These are phyloP conservation scores for Kazachstania psychrophila DNA, from an alignment of 805 yeast species.

Conservation along the genomic window DNA sequence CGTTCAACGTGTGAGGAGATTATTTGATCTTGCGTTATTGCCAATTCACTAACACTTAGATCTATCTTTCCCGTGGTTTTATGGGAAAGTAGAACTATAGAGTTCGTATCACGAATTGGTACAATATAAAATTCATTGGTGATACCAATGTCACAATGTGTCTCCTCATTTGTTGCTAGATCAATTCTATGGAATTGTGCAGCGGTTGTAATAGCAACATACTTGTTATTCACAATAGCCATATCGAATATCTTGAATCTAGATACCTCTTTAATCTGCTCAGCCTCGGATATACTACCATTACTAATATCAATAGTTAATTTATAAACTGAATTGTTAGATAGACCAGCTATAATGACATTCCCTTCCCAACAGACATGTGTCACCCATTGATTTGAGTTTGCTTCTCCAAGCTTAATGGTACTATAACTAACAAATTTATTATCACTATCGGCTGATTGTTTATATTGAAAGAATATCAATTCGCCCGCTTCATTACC, in stretches of 20 bases:
- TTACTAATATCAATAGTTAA: slow-evolving; percentile 1
- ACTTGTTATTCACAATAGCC: slow-evolving; percentile 6
- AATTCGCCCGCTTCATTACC: slow-evolving; percentile 25
- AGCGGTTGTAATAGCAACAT: slow-evolving; percentile 11
- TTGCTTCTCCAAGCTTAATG: neutral
- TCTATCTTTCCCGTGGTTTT: slow-evolving; percentile 12
- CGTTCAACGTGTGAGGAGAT: slow-evolving; percentile 21
- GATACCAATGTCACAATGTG: slow-evolving; percentile 4
- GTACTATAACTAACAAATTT: neutral
- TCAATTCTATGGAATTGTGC: slow-evolving; percentile 12
- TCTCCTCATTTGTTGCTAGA: slow-evolving; percentile 1
- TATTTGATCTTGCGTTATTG: slow-evolving; percentile 12
- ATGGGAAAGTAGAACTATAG: slow-evolving; percentile 15
- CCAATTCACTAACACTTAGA: slow-evolving; percentile 8
- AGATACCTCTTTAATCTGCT: slow-evolving; percentile 6
- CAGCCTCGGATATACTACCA: neutral
- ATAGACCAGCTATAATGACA: slow-evolving; percentile 9
- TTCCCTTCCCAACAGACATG: slow-evolving; percentile 11
- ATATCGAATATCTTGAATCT: slow-evolving; percentile 19
- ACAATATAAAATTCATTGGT: slow-evolving; percentile 16
- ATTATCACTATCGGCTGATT: neutral
- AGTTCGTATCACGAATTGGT: slow-evolving; percentile 9
- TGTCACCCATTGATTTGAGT: slow-evolving; percentile 17
- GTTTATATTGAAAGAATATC: slow-evolving; percentile 7
- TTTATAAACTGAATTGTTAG: slow-evolving; percentile 21